A percentile compares a stretch with the other conserved stretches of the same genome.
These are phyloP conservation scores for Trichoderma semiorbis DNA, from an alignment of 2,329 filamentous ascomycete genomes.

Conservation along the genomic window DNA sequence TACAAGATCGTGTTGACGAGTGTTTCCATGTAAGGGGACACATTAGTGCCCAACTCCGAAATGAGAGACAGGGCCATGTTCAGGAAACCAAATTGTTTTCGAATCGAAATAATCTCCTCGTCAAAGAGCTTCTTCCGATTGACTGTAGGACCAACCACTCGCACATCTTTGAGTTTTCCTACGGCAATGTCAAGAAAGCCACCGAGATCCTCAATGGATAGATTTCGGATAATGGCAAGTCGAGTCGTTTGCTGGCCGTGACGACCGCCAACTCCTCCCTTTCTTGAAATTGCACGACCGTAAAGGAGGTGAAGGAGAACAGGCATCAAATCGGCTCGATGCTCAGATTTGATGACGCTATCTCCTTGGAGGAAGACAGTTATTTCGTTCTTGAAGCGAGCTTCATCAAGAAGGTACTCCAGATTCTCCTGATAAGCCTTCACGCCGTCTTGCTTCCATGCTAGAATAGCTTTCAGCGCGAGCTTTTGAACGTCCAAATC, in stretches of 20 bases:
- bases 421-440: constrained; percentile 80
- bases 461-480: constrained; percentile 76
- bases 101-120: constrained; percentile 58
- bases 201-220: constrained; percentile 71
- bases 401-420: constrained; percentile 82
- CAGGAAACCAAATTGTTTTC: constrained; percentile 85
- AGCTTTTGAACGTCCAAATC: constrained; percentile 86
- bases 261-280: constrained; percentile 70
- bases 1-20: constrained; percentile 77
- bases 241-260: constrained; percentile 79
- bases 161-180: constrained; percentile 62
- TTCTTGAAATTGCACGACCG: constrained; percentile 80
- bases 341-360: constrained; percentile 67
- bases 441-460: constrained; percentile 81
- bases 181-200: constrained; percentile 80
- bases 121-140: constrained; percentile 53
- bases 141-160: constrained; percentile 49
- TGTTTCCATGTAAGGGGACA: constrained; percentile 62
- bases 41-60: constrained; percentile 73
- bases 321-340: constrained; percentile 74
- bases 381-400: constrained; percentile 90
- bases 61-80: constrained; percentile 90
- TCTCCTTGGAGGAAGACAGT: constrained; percentile 79
- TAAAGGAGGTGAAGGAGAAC: constrained; percentile 85
- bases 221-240: constrained; percentile 74